These are phyloP conservation scores for Sporisorium reilianum DNA, from an alignment of 1,284 basidiomycete species.

Conservation along the genomic window DNA sequence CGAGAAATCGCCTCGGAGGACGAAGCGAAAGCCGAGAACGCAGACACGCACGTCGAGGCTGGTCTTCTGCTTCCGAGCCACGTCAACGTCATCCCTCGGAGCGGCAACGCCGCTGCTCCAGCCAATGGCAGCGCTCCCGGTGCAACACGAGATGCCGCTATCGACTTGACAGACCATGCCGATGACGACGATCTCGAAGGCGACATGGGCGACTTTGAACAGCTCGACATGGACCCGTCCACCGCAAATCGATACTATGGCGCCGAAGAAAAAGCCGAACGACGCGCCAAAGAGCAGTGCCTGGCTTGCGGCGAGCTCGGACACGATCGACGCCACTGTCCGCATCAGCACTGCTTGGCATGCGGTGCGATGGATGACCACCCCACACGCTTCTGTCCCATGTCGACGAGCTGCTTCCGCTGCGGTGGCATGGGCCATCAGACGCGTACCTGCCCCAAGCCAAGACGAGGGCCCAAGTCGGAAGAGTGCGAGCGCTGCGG, in stretches of 20 bases:
- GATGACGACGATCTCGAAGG: constrained; percentile 27
- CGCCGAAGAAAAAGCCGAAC: constrained; percentile 52
- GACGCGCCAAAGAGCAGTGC: constrained; percentile 49
- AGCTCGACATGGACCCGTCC: constrained; percentile 52
- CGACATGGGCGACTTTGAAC: constrained; percentile 53
- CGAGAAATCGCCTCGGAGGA: constrained; percentile 33
- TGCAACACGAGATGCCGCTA: background rate
- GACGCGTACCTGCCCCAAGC: constrained; percentile 76
- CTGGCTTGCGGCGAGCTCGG: constrained; percentile 57
- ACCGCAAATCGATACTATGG: constrained; percentile 56
- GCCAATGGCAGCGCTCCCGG: constrained; percentile 4
- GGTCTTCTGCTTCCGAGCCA: constrained; percentile 40
- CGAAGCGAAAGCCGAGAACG: constrained; percentile 18
- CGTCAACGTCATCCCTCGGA: constrained; percentile 28
- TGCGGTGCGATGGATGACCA: constrained; percentile 90
- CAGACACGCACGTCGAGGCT: constrained; percentile 30
- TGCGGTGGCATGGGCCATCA: constrained; percentile 90
- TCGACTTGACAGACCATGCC: background rate
- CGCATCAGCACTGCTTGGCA: constrained; percentile 78
- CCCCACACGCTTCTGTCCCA: constrained; percentile 82
- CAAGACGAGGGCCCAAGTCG: constrained; percentile 28
- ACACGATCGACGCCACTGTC: constrained; percentile 53
- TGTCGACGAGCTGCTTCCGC: constrained; percentile 82
- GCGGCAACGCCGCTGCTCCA: constrained; percentile 2
- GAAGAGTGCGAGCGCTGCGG: constrained; percentile 82